Conservation (phyloP, 2,329 filamentous ascomycete species). For the Phyllosticta paracitricarpa region DNA sequence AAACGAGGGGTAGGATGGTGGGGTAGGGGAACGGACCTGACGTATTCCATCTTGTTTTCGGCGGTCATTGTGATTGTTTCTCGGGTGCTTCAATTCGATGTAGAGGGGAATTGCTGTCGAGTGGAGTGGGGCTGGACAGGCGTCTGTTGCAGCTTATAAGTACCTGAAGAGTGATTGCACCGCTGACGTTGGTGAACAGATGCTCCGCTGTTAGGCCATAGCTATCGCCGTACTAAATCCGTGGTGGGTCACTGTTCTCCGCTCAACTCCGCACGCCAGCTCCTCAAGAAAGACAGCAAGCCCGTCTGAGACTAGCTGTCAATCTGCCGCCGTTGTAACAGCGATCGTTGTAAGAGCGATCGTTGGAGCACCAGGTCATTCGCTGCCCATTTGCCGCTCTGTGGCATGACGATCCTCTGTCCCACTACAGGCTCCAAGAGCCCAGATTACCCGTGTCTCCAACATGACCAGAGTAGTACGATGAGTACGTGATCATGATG, state of each 20-base stretch:
- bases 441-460: too few species aligned
- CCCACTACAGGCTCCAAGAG: too few species aligned
- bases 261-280: not conserved
- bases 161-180: not conserved
- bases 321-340: not conserved
- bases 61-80: constrained; percentile 1
- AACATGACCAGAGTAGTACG: too few species aligned
- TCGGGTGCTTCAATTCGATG: not conserved
- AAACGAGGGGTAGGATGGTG: not conserved
- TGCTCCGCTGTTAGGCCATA: not conserved
- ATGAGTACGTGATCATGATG: too few species aligned
- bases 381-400: not conserved
- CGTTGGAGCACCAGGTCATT: not conserved
- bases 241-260: not conserved
- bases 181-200: not conserved
- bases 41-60: constrained; percentile 28
- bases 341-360: not conserved
- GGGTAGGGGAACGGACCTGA: constrained; percentile 18
- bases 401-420: not conserved
- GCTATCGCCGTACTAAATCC: not conserved
- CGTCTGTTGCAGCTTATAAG: not conserved
- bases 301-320: not conserved
- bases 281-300: not conserved
- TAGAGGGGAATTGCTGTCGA: not conserved
- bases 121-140: not conserved